Base-by-base conservation (phyloP, 2,329 filamentous ascomycete genomes). In the Diplocarpon rosae region DNA sequence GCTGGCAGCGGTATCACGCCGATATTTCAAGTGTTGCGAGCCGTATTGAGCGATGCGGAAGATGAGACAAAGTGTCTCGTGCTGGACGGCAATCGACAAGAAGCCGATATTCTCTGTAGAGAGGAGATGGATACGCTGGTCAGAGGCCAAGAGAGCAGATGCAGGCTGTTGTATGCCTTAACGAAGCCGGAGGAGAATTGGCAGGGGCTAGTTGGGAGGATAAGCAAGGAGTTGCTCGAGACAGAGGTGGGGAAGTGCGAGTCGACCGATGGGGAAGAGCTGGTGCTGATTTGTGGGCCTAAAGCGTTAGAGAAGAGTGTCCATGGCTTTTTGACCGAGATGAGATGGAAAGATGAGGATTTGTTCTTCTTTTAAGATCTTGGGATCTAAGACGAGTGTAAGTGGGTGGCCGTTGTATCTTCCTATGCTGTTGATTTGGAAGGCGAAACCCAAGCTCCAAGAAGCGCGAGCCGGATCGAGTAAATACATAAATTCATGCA, bases 1-100 rank as follows among this genome's bases (percentile, higher is more conserved):
- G 89, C 75, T 12, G 89, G 89, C 5, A 85, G 78, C n/a, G 89
- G 89, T 1, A 83, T 95, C 57, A 95, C 89, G n/a, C 89, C 89
- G 0, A 85, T 95, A 51, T 92, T 81, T 60, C 85, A 92, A 58
- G 84, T 94, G 2, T 68, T 93, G 42, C 71, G 85, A 6, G 82
- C 85, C 0, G 75, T 93, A 0, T 73, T 88, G 62, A 69, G 73
- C 37, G 77, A 90, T 50, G 54, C 60, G 1, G 60, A 68, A 0
- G 85, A 90, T 57, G 53, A 62, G 8, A 92, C 85, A 0, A 66
- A 62, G 2, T 94, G 86, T 57, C 65, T 83, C 1, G 71, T 95
- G 0, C 66, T 95, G 0, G 73, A 94, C 56, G 86, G 87, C 0
- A 95, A 95, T 56, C 69, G 85, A 11, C 59, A 70, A 6, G 75